These are phyloP conservation scores for Venturia oleaginea DNA, from an alignment of 2,329 filamentous ascomycete genomes.

Conservation along the genomic window DNA sequence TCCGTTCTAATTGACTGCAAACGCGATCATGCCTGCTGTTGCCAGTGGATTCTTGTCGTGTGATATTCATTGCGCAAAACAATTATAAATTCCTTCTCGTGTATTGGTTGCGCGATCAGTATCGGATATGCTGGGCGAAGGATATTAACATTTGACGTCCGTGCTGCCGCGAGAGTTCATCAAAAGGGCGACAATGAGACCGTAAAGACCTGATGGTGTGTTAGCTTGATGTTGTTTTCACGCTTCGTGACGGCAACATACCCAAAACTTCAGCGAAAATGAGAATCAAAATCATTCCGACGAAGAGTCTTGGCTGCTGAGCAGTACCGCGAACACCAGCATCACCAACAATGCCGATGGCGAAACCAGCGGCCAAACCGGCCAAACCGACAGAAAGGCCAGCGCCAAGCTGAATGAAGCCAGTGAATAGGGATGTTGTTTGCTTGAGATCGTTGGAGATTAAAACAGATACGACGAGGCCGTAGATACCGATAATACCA, in stretches of 20 bases:
- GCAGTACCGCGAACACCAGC: slow-evolving; percentile 81
- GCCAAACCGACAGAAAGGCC: slow-evolving; percentile 61
- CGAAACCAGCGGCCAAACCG: slow-evolving; percentile 85
- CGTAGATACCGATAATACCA: slow-evolving; percentile 99
- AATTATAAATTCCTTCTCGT: neutral
- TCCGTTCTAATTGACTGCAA: neutral
- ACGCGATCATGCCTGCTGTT: slow-evolving; percentile 2
- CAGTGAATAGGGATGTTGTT: slow-evolving; percentile 38
- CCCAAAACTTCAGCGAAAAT: slow-evolving; percentile 99
- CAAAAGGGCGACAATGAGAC: slow-evolving; percentile 94
- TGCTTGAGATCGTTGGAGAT: slow-evolving; percentile 45
- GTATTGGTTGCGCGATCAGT: neutral
- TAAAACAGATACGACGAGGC: slow-evolving; percentile 44
- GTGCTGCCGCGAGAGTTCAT: slow-evolving; percentile 84
- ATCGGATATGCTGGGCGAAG: neutral
- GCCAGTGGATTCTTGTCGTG: slow-evolving; percentile 1
- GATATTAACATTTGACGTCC: slow-evolving; percentile 13
- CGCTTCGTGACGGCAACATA: slow-evolving; percentile 38
- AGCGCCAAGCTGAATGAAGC: slow-evolving; percentile 45
- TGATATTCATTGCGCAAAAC: neutral
- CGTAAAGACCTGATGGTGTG: slow-evolving; percentile 71
- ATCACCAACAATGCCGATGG: slow-evolving; percentile 55
- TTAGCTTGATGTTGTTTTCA: slow-evolving; percentile 20
- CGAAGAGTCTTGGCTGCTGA: slow-evolving; percentile 78
- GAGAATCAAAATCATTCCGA: slow-evolving; percentile 97